phyloP scores from a whole-genome alignment of 208 protist genomes.

The Leishmania tarentolae region DNA sequence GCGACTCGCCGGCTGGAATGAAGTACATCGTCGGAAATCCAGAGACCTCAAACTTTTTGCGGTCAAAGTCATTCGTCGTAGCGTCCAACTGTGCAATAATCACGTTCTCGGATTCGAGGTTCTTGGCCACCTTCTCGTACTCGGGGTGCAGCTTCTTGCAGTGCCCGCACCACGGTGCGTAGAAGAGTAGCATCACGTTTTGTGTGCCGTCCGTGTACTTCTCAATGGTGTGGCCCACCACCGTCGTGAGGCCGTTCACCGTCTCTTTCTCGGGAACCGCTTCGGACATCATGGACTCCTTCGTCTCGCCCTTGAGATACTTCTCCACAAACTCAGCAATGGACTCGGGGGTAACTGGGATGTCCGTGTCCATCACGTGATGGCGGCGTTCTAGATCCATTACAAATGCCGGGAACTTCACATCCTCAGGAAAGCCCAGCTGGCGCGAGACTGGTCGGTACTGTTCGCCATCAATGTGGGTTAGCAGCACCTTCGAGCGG shows the following conservation, averaged over 20 bases:
- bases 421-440: constrained; percentile 61
- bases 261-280: constrained; percentile 66
- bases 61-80: constrained; percentile 61
- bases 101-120: constrained; percentile 54
- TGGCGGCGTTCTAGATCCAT: constrained; percentile 56
- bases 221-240: constrained; percentile 69
- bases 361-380: constrained; percentile 52
- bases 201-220: constrained; percentile 64
- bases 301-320: constrained; percentile 57
- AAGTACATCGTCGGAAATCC: constrained; percentile 91
- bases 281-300: constrained; percentile 56
- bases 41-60: constrained; percentile 40
- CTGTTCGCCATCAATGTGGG: constrained; percentile 74
- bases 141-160: constrained; percentile 93
- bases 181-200: constrained; percentile 95
- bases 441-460: constrained; percentile 62
- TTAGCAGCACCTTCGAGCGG: constrained; percentile 73
- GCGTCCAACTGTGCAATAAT: constrained; percentile 89
- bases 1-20: constrained; percentile 59
- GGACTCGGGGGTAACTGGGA: constrained; percentile 41
- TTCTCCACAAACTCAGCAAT: constrained; percentile 62
- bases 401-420: constrained; percentile 77
- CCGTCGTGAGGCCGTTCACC: constrained; percentile 77
- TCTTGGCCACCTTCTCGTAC: constrained; percentile 72
- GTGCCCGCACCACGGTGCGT: constrained; percentile 97